These are phyloP conservation scores for Kluyveromyces dobzhanskii DNA, from an alignment of 805 yeast species.

Conservation along the genomic window DNA sequence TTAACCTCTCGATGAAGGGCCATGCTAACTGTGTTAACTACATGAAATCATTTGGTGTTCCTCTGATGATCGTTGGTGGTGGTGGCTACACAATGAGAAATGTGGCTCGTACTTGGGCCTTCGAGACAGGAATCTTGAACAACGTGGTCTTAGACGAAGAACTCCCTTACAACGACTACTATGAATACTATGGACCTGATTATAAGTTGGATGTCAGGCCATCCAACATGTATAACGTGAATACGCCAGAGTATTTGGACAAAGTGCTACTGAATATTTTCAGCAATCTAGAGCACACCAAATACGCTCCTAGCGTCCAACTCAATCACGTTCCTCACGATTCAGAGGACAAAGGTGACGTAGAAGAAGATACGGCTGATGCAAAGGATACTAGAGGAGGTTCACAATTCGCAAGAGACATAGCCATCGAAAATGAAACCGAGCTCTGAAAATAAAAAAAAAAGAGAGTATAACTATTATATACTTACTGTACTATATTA, in stretches of 20 bases:
- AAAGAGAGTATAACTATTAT: too few relatives aligned
- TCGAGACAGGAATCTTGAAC: conserved; percentile 74
- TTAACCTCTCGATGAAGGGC: conserved; percentile 85
- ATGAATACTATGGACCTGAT: conserved; percentile 96
- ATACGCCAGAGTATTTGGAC: conserved; percentile 84
- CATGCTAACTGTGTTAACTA: conserved; percentile 94
- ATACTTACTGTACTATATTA: too few relatives aligned
- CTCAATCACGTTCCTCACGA: conserved; percentile 84
- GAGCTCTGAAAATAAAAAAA: conserved; percentile 47
- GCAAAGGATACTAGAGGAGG: conserved; percentile 91
- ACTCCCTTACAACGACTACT: conserved; percentile 89
- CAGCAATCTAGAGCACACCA: conserved; percentile 76
- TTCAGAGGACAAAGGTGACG: conserved; percentile 79
- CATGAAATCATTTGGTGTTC: conserved; percentile 78
- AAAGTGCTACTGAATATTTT: conserved; percentile 72
- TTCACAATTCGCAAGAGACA: conserved; percentile 76
- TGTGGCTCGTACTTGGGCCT: conserved; percentile 93
- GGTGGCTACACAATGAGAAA: conserved; percentile 98
- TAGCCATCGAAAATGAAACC: conserved; percentile 55
- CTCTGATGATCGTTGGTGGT: conserved; percentile 92
- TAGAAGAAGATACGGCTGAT: conserved; percentile 69
- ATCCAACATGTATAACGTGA: conserved; percentile 93
- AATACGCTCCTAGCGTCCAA: conserved; percentile 96
- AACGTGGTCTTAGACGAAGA: conserved; percentile 59
- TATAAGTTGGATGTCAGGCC: conserved; percentile 91